Conservation (phyloP, 352 stramenopile species). For the Pythium grandisporangium region DNA sequence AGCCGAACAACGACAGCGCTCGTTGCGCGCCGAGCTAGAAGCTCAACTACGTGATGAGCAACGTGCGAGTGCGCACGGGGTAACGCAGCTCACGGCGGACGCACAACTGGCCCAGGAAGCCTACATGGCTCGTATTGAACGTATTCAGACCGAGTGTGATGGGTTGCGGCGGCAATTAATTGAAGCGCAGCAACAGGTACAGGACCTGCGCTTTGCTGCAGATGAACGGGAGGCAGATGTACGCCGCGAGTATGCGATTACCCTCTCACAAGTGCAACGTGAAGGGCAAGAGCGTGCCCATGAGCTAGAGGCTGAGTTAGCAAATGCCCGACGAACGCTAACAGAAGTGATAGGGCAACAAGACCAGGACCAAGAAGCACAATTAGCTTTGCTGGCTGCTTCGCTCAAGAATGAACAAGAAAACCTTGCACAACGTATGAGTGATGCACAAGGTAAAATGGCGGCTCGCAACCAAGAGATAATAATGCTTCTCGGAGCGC, state of each 20-base stretch:
- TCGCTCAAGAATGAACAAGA: conserved; percentile 37
- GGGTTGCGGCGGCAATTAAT: conserved; percentile 19
- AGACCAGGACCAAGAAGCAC: conserved; percentile 55
- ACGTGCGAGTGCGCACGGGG: conserved; percentile 17
- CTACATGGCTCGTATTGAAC: conserved; percentile 39
- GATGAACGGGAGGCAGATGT: conserved; percentile 26
- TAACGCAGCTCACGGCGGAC: conserved; percentile 23
- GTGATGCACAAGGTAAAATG: conserved; percentile 34
- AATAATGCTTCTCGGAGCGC: conserved; percentile 53
- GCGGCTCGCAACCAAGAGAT: conserved; percentile 53
- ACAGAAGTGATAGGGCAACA: conserved; percentile 41
- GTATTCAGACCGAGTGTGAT: conserved; percentile 32
- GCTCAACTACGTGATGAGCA: conserved; percentile 12
- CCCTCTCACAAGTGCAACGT: conserved; percentile 7
- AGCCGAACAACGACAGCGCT: conserved; percentile 12
- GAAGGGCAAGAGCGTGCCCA: conserved; percentile 3
- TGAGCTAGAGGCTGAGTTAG: too few relatives aligned
- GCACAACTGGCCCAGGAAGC: conserved; percentile 41
- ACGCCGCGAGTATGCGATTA: conserved; percentile 8
- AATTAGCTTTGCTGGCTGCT: conserved; percentile 36
- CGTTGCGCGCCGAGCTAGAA: conserved; percentile 21
- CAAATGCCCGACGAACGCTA: too few relatives aligned
- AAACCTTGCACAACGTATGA: conserved; percentile 23
- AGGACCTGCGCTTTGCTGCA: conserved; percentile 25
- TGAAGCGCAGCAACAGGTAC: conserved; percentile 14